Conservation (phyloP, 179 eudicot species). For the Carnegiea gigantea region DNA sequence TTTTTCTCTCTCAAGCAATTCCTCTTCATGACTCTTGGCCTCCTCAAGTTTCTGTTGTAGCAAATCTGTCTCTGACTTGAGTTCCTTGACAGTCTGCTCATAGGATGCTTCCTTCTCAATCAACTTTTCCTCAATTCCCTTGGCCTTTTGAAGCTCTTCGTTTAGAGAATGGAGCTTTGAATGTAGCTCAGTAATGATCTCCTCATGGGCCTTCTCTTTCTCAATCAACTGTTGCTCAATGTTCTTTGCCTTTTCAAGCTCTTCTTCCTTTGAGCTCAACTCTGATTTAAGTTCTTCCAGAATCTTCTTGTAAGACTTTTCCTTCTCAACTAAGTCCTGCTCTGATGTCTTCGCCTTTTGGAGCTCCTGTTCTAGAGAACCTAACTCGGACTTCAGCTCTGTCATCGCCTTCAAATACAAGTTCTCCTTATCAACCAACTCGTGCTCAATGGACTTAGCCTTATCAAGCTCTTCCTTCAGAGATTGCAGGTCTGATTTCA, state of each 20-base stretch:
- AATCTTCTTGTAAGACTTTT: constrained; percentile 37
- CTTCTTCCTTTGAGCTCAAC: constrained; percentile 28
- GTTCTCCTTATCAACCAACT: constrained; percentile 31
- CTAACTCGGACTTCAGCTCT: constrained; percentile 27
- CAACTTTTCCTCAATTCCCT: constrained; percentile 18
- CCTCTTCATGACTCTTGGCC: constrained; percentile 21
- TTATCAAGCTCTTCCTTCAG: constrained; percentile 35
- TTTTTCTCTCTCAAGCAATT: constrained; percentile 25
- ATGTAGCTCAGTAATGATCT: constrained; percentile 25
- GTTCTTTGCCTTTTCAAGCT: constrained; percentile 27
- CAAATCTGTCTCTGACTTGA: constrained; percentile 24
- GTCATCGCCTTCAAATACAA: constrained; percentile 23
- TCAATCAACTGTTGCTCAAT: constrained; percentile 25
- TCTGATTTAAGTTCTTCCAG: constrained; percentile 47
- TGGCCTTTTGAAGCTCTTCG: constrained; percentile 28
- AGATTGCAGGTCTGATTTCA: constrained; percentile 32
- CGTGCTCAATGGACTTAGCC: constrained; percentile 26
- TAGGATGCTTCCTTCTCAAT: constrained; percentile 25
- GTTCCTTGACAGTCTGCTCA: constrained; percentile 28
- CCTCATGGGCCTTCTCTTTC: constrained; percentile 27
- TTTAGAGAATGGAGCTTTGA: constrained; percentile 20
- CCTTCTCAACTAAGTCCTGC: constrained; percentile 48
- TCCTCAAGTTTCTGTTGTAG: constrained; percentile 28
- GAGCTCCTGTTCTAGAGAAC: constrained; percentile 48
- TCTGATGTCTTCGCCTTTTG: constrained; percentile 43